A percentile compares a stretch with the other conserved stretches of the same genome.
phyloP scores from a whole-genome alignment of 495 filamentous ascomycete genomes.

The Aspergillus olivimuriae region DNA sequence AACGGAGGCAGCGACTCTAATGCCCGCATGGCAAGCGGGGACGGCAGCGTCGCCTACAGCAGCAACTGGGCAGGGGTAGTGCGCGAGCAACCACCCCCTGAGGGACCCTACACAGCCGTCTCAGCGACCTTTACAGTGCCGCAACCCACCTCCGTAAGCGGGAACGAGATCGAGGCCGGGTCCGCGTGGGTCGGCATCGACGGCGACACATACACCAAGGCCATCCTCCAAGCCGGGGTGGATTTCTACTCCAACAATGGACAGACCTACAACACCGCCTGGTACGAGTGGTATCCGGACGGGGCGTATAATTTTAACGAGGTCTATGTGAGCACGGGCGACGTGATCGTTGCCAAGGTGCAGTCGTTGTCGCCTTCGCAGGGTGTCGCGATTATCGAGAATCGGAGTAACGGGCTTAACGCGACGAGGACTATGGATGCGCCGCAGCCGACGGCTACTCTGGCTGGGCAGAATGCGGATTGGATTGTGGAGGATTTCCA shows the following conservation, averaged over 20 bases:
- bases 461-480: conserved; percentile 48
- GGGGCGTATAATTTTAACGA: conserved; percentile 51
- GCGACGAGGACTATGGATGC: conserved; percentile 46
- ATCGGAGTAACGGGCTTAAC: conserved; percentile 46
- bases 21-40: conserved; percentile 12
- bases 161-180: conserved; percentile 33
- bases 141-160: conserved; percentile 36
- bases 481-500: conserved; percentile 65
- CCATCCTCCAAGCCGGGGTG: conserved; percentile 56
- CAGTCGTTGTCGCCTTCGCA: conserved; percentile 37
- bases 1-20: conserved; percentile 10
- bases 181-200: conserved; percentile 62
- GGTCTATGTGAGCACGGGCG: conserved; percentile 46
- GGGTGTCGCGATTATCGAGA: conserved; percentile 52
- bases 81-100: conserved; percentile 34
- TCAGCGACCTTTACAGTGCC: conserved; percentile 52
- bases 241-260: conserved; percentile 46
- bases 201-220: conserved; percentile 49
- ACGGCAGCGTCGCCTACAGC: conserved; percentile 44
- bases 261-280: conserved; percentile 42
- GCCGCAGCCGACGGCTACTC: conserved; percentile 25
- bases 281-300: conserved; percentile 62
- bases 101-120: conserved; percentile 45
- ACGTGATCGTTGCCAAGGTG: conserved; percentile 51
- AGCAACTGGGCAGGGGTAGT: conserved; percentile 58